Evolutionary conservation across 208 protist species (phyloP), one percentile per base, ranked within the genome.

Genomic region (Trypanosoma cruzi): DNA sequence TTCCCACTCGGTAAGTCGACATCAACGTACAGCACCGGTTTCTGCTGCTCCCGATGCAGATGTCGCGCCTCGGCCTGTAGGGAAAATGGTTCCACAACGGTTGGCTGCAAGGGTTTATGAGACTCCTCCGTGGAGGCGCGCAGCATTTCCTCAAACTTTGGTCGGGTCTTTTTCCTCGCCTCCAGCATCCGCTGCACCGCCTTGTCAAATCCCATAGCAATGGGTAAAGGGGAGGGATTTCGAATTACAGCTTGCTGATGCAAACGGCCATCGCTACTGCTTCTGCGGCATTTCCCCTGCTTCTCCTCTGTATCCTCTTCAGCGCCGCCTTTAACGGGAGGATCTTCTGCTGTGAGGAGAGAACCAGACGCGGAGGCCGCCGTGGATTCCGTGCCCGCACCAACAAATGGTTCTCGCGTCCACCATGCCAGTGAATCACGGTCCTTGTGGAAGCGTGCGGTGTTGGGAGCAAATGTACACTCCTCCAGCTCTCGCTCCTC

Each of bases 111-210:
- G 18, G 54, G 61, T 31, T 57, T 50, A 13, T 22, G 26, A 26
- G 52, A 29, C 24, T 40, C 42, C 18, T 60, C 60, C 5, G 69
- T 53, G 24, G 71, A 64, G 7, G 57, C 46, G 16, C 54, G 52
- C 24, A 85, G 61, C 46, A 71, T 63, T 36, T 67, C 59, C 48
- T 68, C 73, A 34, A 85, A 63, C 22, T 28, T 48, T 8, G 50
- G 52, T 14, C 58, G 26, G n/a, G n/a, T 44, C n/a, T 60, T 53
- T 20, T 29, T 60, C 14, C 49, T 73, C 20, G 76, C 82, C n/a
- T 71, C 58, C 36, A 80, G 69, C 75, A 88, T 78, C 53, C 82
- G 82, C 29, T 73, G 75, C 70, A 88, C 82, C 0, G 82, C 79
- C 32, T 80, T 76, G 60, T 84, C 82, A 54, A 85, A 81, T 40